phyloP scores from a whole-genome alignment of 2,329 filamentous ascomycete genomes.

The Ascochyta viciae-villosae region DNA sequence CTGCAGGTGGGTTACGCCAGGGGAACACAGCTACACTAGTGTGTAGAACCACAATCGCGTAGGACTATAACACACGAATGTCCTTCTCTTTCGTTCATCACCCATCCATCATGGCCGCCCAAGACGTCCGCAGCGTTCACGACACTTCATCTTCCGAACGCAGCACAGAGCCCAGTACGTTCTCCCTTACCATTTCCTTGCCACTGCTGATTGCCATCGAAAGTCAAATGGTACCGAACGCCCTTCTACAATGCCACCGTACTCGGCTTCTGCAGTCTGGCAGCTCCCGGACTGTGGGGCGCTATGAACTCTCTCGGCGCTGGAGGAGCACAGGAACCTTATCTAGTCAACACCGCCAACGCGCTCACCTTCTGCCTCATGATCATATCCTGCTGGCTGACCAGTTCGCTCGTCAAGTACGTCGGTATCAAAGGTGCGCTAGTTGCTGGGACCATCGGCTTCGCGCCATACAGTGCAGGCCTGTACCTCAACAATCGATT shows the following conservation, averaged over 20 bases:
- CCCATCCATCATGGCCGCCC: not conserved
- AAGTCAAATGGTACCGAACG: constrained; percentile 71
- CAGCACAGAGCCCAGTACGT: not conserved
- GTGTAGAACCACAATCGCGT: not conserved
- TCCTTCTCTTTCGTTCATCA: not conserved
- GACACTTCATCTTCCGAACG: not conserved
- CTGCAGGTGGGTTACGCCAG: constrained; percentile 2
- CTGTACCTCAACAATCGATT: constrained; percentile 25
- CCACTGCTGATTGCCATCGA: not conserved
- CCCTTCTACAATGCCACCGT: constrained; percentile 75
- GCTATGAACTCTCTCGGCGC: constrained; percentile 29
- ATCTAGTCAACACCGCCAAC: constrained; percentile 26
- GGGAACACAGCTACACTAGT: not conserved
- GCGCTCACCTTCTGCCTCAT: constrained; percentile 21
- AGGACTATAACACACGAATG: no score
- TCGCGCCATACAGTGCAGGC: constrained; percentile 21
- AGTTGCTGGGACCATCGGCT: constrained; percentile 22
- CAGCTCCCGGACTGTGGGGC: constrained; percentile 52
- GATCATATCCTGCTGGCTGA: constrained; percentile 21
- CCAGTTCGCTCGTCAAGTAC: constrained; percentile 17
- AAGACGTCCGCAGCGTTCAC: not conserved
- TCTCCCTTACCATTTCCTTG: not conserved
- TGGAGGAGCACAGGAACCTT: constrained; percentile 22
- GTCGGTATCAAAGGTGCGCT: constrained; percentile 22
- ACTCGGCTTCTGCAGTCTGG: constrained; percentile 72